Conservation (phyloP, 805 yeast species). For the Lipomyces mesembrius region DNA sequence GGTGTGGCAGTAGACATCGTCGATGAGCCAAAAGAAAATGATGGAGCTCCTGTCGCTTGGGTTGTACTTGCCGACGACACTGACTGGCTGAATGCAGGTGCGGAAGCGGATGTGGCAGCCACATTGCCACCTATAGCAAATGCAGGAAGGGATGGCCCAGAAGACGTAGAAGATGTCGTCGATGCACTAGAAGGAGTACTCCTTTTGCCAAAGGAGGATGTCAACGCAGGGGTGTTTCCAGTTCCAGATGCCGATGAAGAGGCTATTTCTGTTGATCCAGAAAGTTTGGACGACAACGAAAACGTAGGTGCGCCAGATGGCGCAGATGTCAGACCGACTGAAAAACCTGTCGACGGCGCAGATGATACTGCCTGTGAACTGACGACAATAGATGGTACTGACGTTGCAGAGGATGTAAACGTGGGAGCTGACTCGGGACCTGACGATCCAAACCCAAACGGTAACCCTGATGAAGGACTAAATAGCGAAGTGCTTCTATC, state of each 20-base stretch:
- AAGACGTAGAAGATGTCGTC: conserved; percentile 7
- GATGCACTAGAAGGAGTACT: neutral
- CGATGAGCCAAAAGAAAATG: conserved; percentile 21
- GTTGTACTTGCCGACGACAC: conserved; percentile 8
- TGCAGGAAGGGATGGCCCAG: neutral
- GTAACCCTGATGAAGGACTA: conserved; percentile 5
- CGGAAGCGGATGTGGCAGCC: conserved; percentile 7
- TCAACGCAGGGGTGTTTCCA: neutral
- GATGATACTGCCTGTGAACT: conserved; percentile 3
- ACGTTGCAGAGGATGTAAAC: conserved; percentile 9
- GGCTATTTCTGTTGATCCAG: neutral
- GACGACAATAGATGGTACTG: conserved; percentile 10
- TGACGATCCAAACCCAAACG: conserved; percentile 1
- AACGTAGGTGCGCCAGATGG: conserved; percentile 1
- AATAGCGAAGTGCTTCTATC: neutral
- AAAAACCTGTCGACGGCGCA: conserved; percentile 12
- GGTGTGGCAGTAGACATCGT: conserved; percentile 13
- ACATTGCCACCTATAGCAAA: conserved; percentile 10
- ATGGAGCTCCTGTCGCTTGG: conserved; percentile 7
- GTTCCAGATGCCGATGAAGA: neutral
- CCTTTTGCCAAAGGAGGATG: conserved; percentile 23
- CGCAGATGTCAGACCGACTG: conserved; percentile 15
- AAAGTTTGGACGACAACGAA: neutral
- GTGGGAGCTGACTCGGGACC: neutral
- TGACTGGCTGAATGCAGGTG: conserved; percentile 4